These are phyloP conservation scores for Chaetomium sp. DNA, from an alignment of 2,329 filamentous ascomycete genomes.

Conservation along the genomic window DNA sequence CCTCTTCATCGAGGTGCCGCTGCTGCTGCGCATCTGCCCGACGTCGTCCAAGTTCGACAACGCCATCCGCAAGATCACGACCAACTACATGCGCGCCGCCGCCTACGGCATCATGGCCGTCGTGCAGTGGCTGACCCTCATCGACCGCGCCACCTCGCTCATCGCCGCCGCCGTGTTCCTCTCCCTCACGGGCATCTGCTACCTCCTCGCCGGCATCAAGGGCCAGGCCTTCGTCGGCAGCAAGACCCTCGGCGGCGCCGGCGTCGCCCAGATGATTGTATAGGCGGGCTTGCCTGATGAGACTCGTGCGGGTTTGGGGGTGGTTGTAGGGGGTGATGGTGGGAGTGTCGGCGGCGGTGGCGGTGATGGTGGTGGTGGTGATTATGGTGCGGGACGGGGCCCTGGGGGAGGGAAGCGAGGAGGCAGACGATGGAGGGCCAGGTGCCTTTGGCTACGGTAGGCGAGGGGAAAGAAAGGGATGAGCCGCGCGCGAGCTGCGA, in stretches of 20 bases:
- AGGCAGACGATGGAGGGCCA: background rate
- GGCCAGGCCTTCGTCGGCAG: constrained; percentile 86
- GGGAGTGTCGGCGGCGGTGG: background rate
- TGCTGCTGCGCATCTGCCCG: constrained; percentile 95
- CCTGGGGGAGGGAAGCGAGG: background rate
- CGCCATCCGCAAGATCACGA: constrained; percentile 88
- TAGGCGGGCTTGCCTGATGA: constrained; percentile 43
- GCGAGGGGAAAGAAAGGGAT: no score
- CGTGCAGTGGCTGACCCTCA: constrained; percentile 81
- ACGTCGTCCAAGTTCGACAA: constrained; percentile 87
- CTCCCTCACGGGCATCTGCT: constrained; percentile 75
- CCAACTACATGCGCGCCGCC: constrained; percentile 93
- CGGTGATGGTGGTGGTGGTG: no score
- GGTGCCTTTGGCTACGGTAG: background rate
- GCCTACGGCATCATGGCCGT: constrained; percentile 81
- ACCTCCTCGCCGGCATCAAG: constrained; percentile 76
- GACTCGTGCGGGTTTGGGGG: background rate
- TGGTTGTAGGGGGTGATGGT: background rate
- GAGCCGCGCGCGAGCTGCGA: background rate
- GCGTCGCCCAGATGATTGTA: constrained; percentile 97
- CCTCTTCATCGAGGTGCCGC: constrained; percentile 85
- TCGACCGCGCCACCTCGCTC: constrained; percentile 66
- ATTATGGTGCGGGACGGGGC: no score
- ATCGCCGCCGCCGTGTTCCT: constrained; percentile 86
- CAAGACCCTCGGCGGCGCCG: constrained; percentile 93